A percentile compares a stretch with the other conserved stretches of the same genome.
Evolutionary conservation across 129 eudicot species (phyloP).

Genomic region (Dittrichia graveolens): DNA sequence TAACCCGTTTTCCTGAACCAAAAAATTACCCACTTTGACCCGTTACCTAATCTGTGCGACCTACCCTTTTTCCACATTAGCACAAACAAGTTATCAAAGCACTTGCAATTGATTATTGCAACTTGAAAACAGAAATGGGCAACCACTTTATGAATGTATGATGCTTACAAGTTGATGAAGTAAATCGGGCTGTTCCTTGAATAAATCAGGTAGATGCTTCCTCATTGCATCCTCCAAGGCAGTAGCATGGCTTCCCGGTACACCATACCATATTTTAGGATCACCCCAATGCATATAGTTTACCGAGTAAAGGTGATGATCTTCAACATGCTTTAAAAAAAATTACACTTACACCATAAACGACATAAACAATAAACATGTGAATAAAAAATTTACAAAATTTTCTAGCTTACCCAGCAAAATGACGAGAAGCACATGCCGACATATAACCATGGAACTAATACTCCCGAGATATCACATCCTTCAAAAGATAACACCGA

Average conservation of each 20-base stretch:
- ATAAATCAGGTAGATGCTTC: slow-evolving; percentile 79
- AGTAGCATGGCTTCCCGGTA: slow-evolving; percentile 70
- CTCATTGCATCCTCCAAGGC: slow-evolving; percentile 69
- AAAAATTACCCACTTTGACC: too few species aligned
- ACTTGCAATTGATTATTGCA: not conserved
- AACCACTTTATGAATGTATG: too few species aligned
- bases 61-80: too few species aligned
- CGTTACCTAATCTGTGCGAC: too few species aligned
- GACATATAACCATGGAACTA: slow-evolving; percentile 84
- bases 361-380: not conserved
- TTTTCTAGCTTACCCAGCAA: slow-evolving; percentile 61
- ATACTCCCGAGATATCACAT: slow-evolving; percentile 72
- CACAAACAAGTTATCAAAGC: too few species aligned
- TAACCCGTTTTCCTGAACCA: too few species aligned
- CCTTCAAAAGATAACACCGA: slow-evolving; percentile 67
- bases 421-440: slow-evolving; percentile 93
- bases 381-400: not conserved
- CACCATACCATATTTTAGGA: slow-evolving; percentile 85
- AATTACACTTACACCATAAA: slow-evolving; percentile 12
- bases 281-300: slow-evolving; percentile 84
- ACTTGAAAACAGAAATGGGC: too few species aligned
- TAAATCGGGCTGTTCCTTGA: slow-evolving; percentile 71
- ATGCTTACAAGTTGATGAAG: slow-evolving; percentile 65
- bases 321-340: slow-evolving; percentile 72
- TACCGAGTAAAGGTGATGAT: slow-evolving; percentile 80